Percentiles rank a stretch among this genome's conserved stretches.
phyloP scores from a whole-genome alignment of 257 asterid genomes.

The Voacanga thouarsii region DNA sequence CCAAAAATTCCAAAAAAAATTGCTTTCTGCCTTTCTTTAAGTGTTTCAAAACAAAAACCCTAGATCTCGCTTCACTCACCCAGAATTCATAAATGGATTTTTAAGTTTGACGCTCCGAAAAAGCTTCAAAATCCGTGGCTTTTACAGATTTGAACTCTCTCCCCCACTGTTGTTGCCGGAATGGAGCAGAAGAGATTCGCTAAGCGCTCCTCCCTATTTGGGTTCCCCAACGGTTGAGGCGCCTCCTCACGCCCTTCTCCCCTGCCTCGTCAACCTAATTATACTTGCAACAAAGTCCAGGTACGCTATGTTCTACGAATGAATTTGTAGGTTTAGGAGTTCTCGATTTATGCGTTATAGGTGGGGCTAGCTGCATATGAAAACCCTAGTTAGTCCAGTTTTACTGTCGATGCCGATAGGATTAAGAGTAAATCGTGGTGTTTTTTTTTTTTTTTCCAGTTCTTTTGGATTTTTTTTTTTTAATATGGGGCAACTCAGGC shows the following conservation, averaged over 20 bases:
- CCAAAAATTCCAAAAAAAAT: neutral
- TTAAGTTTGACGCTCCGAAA: neutral
- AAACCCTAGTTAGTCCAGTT: constrained; percentile 1
- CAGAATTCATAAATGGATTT: neutral
- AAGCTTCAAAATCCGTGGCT: neutral
- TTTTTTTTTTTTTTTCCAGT: neutral
- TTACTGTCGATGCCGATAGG: neutral
- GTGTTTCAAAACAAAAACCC: neutral
- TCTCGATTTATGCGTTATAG: neutral
- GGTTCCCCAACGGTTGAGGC: constrained; percentile 27
- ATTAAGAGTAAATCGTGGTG: neutral
- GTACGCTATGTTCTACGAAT: constrained; percentile 13
- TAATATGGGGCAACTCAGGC: neutral
- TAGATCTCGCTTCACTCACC: neutral
- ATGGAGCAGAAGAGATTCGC: constrained; percentile 49
- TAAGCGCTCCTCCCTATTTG: constrained; percentile 26
- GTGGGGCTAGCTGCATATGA: neutral
- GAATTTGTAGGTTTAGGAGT: neutral
- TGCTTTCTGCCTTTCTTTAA: too few relatives aligned
- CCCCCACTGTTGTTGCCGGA: neutral
- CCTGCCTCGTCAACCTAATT: constrained; percentile 44
- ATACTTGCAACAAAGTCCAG: constrained; percentile 35
- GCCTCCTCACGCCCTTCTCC: constrained; percentile 16
- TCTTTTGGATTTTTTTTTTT: neutral
- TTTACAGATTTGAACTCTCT: neutral